Conservation (phyloP, 371 early-diverging fungal genomes). For the Phascolomyces articulosus region DNA sequence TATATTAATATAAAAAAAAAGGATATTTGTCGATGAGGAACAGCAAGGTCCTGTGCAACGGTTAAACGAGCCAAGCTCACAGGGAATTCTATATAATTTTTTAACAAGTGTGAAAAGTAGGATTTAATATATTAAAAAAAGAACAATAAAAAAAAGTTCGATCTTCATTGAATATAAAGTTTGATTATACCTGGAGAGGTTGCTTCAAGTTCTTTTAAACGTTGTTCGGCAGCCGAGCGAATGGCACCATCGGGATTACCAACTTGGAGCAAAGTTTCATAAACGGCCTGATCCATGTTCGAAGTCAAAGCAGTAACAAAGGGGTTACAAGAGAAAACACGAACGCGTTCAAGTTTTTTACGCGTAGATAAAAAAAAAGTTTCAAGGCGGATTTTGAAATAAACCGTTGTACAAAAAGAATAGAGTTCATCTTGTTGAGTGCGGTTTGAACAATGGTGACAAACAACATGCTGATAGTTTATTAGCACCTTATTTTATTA, state of each 20-base stretch:
- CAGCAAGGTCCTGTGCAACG: slow-evolving; percentile 61
- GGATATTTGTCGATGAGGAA: slow-evolving; percentile 80
- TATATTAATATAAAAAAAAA: slow-evolving; percentile 24
- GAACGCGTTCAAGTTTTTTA: not conserved
- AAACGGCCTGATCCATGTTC: slow-evolving; percentile 77
- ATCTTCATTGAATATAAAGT: not conserved
- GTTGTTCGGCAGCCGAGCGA: slow-evolving; percentile 72
- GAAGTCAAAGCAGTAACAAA: not conserved
- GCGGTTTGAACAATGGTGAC: no score
- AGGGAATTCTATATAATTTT: slow-evolving; percentile 50
- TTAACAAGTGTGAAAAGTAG: no score
- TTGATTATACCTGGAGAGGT: slow-evolving; percentile 55
- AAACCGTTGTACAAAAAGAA: no score
- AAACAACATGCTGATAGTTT: no score
- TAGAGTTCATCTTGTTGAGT: no score
- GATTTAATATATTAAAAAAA: no score
- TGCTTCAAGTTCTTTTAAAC: slow-evolving; percentile 67
- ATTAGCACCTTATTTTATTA: no score
- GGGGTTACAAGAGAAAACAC: not conserved
- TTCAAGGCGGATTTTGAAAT: no score
- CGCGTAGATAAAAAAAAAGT: no score
- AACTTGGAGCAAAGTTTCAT: slow-evolving; percentile 69
- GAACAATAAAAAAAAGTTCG: no score
- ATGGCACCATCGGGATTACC: slow-evolving; percentile 69
- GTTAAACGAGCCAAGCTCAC: slow-evolving; percentile 71